These are phyloP conservation scores for Diplodia mutila DNA, from an alignment of 2,329 filamentous ascomycete genomes.

Conservation along the genomic window DNA sequence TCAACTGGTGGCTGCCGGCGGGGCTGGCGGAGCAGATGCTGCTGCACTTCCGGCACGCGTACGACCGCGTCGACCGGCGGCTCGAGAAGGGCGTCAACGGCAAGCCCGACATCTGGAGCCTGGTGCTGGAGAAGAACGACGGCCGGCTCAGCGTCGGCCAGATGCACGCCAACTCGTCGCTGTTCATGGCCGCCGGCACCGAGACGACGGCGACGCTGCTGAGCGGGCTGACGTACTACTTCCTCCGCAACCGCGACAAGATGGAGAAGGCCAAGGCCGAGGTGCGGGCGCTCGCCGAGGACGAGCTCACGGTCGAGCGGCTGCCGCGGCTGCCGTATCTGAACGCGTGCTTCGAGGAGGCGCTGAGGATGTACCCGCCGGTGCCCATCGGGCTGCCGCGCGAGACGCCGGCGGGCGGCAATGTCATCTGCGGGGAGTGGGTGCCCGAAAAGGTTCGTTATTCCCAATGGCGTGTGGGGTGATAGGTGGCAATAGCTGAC, in stretches of 20 bases:
- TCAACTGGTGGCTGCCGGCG: neutral
- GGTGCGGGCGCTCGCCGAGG: constrained; percentile 32
- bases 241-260: constrained; percentile 35
- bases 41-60: constrained; percentile 1
- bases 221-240: constrained; percentile 42
- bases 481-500: neutral
- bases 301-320: constrained; percentile 42
- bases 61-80: constrained; percentile 32
- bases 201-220: constrained; percentile 52
- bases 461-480: neutral
- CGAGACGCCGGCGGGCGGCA: constrained; percentile 40
- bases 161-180: constrained; percentile 43
- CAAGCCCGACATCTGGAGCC: constrained; percentile 43
- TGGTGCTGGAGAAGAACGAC: constrained; percentile 36
- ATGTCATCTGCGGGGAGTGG: constrained; percentile 42
- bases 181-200: constrained; percentile 50
- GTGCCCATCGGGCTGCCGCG: constrained; percentile 41
- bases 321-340: constrained; percentile 43
- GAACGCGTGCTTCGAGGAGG: constrained; percentile 47
- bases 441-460: constrained; percentile 38
- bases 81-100: constrained; percentile 29
- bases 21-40: neutral
- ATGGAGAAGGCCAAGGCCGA: constrained; percentile 38
- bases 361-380: constrained; percentile 48
- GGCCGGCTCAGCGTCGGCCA: constrained; percentile 36